Conservation (phyloP, 148 eudicot genomes). For the Vaccinium myrtillus region DNA sequence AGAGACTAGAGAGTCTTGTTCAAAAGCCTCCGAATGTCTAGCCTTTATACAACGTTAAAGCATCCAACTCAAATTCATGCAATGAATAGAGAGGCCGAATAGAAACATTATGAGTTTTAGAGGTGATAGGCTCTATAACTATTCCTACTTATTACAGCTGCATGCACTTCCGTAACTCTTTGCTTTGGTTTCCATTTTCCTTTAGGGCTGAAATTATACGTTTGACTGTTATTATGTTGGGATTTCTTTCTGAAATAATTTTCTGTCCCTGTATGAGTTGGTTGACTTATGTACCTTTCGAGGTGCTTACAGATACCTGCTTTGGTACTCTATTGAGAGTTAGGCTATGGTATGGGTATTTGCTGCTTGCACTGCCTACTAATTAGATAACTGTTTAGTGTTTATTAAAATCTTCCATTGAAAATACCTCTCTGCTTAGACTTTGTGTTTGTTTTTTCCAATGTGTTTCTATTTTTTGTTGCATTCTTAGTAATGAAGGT, state of each 20-base stretch:
- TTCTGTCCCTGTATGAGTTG: slow-evolving; percentile 10
- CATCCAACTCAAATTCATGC: too few species aligned
- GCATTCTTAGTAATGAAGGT: neutral
- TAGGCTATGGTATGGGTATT: slow-evolving; percentile 18
- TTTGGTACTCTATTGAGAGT: slow-evolving; percentile 20
- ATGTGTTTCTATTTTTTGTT: neutral
- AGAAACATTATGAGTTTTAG: too few species aligned
- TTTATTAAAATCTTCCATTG: slow-evolving; percentile 7
- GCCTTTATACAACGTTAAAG: too few species aligned
- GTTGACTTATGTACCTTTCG: slow-evolving; percentile 16
- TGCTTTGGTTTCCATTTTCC: neutral
- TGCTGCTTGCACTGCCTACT: slow-evolving; percentile 18
- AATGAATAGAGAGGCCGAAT: too few species aligned
- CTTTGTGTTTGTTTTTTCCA: neutral
- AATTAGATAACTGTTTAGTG: slow-evolving; percentile 12
- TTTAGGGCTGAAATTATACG: neutral
- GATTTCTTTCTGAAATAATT: neutral
- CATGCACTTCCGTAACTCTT: neutral
- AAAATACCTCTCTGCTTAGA: neutral
- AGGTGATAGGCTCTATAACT: too few species aligned
- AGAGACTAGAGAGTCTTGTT: too few species aligned
- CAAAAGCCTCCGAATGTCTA: too few species aligned
- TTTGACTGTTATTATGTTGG: neutral
- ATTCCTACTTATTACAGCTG: neutral
- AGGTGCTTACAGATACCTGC: slow-evolving; percentile 24